These are phyloP conservation scores for Ramaria sp. DNA, from an alignment of 768 basidiomycete species.

Conservation along the genomic window DNA sequence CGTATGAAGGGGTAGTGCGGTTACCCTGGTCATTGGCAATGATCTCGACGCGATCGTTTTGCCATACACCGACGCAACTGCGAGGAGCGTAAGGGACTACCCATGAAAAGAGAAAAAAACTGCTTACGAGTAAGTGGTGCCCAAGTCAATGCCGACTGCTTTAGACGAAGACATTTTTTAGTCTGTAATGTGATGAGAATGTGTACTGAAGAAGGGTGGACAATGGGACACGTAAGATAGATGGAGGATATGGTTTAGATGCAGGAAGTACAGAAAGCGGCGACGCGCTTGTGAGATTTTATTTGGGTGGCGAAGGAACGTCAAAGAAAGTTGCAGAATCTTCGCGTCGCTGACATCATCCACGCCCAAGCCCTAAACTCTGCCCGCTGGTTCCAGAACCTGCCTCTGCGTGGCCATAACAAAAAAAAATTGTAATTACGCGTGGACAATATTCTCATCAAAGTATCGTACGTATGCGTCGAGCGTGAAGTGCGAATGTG, in stretches of 20 bases:
- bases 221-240: background rate
- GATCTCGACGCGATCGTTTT: constrained; percentile 98
- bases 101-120: constrained; percentile 8
- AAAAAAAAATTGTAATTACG: background rate
- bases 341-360: constrained; percentile 11
- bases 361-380: background rate
- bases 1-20: constrained; percentile 92
- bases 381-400: background rate
- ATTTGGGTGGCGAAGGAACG: constrained; percentile 3
- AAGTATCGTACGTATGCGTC: constrained; percentile 6
- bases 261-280: background rate
- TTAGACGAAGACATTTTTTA: constrained; percentile 50
- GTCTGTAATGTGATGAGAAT: background rate
- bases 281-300: constrained; percentile 5
- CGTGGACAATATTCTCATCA: background rate
- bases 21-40: constrained; percentile 94
- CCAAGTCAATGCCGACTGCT: constrained; percentile 85
- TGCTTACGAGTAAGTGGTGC: constrained; percentile 86
- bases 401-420: background rate
- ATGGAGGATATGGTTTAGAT: background rate
- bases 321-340: constrained; percentile 6
- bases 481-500: background rate
- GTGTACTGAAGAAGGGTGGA: background rate
- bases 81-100: constrained; percentile 16
- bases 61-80: constrained; percentile 99